These are phyloP conservation scores for Suillus americanus DNA, from an alignment of 768 basidiomycete species.

Conservation along the genomic window DNA sequence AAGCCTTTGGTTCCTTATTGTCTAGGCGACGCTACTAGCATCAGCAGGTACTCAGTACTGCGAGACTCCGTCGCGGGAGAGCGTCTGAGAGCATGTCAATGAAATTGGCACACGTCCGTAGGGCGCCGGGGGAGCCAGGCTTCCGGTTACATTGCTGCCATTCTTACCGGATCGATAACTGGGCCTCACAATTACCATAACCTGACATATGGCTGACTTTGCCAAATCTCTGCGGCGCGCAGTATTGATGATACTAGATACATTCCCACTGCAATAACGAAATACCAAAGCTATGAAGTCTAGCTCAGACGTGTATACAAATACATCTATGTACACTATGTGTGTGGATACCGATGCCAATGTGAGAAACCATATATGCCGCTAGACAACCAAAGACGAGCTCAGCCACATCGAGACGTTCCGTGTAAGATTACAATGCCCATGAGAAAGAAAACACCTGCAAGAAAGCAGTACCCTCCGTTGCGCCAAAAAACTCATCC, in stretches of 20 bases:
- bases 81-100: background rate
- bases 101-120: background rate
- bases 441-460: slow-evolving; percentile 1
- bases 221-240: background rate
- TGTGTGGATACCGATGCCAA: slow-evolving; percentile 1
- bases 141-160: too few relatives aligned
- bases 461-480: background rate
- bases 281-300: background rate
- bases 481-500: background rate
- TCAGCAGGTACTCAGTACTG: background rate
- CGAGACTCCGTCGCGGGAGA: background rate
- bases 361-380: slow-evolving; percentile 1
- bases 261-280: background rate
- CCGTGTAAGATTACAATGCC: background rate
- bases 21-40: background rate
- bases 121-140: background rate
- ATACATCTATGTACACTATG: slow-evolving; percentile 8
- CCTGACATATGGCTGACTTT: background rate
- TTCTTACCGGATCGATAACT: background rate
- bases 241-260: background rate
- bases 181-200: background rate
- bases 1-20: background rate
- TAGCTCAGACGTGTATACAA: slow-evolving; percentile 1
- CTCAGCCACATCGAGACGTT: background rate
- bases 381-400: slow-evolving; percentile 1